Evolutionary conservation across 2,329 filamentous ascomycete species (phyloP).

Genomic region (Fonsecaea pedrosoi): DNA sequence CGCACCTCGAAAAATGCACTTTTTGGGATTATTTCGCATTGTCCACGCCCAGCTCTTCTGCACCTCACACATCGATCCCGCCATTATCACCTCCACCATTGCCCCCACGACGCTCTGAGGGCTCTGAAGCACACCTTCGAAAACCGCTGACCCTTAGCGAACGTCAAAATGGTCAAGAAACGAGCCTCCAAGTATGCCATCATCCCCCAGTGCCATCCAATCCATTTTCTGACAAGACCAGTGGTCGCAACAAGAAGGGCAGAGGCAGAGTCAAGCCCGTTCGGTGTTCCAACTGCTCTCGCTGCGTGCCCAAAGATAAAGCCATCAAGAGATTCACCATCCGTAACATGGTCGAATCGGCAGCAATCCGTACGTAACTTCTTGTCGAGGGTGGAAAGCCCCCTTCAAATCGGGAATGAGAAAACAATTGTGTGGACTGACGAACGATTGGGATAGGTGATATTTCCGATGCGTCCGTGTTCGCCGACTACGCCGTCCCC

Average conservation of each 20-base stretch:
- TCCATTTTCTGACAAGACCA: conserved; percentile 47
- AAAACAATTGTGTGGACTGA: not conserved
- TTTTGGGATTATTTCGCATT: not conserved
- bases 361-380: conserved; percentile 88
- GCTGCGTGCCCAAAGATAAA: conserved; percentile 99
- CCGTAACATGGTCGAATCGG: conserved; percentile 99
- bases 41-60: not conserved
- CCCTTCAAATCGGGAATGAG: not conserved
- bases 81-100: not conserved
- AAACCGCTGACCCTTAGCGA: not conserved
- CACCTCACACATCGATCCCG: not conserved
- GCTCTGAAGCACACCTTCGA: not conserved
- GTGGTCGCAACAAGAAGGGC: conserved; percentile 99
- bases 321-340: conserved; percentile 99
- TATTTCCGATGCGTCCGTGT: conserved; percentile 99
- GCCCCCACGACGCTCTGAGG: not conserved
- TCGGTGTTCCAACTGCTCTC: conserved; percentile 86
- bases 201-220: not conserved
- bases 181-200: conserved; percentile 72
- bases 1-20: conserved; percentile 1
- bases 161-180: conserved; percentile 74
- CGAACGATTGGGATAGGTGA: conserved; percentile 71
- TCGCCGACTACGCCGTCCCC: conserved; percentile 98
- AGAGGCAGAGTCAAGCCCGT: conserved; percentile 96
- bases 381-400: not conserved